A percentile compares a stretch with the other conserved stretches of the same genome.
These are phyloP conservation scores for Circinella umbellata DNA, from an alignment of 371 early-diverging fungal species.

Conservation along the genomic window DNA sequence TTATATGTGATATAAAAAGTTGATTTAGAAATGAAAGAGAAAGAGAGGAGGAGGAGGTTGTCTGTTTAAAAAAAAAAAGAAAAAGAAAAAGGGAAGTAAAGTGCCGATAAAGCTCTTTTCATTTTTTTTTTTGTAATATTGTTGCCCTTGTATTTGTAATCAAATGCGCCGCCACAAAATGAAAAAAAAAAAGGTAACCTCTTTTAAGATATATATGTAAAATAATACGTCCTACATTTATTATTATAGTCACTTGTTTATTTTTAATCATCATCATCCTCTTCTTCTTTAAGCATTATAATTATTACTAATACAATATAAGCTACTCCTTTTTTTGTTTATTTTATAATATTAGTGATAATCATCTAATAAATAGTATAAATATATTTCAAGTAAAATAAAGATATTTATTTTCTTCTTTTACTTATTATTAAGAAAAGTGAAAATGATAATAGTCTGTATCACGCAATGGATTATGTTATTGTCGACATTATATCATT, in stretches of 20 bases:
- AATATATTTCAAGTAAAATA: no score
- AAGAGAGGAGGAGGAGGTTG: neutral
- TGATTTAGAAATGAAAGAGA: conserved; percentile 9
- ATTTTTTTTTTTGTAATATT: neutral
- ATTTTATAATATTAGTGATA: no score
- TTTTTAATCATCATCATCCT: neutral
- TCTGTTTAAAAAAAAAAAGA: neutral
- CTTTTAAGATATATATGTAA: neutral
- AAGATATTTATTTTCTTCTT: no score
- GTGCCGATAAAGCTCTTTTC: neutral
- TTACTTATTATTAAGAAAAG: neutral
- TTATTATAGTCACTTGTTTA: neutral
- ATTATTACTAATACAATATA: no score
- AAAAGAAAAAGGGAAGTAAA: neutral
- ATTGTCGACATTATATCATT: conserved; percentile 13
- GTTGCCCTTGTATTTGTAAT: conserved; percentile 10
- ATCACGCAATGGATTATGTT: conserved; percentile 17
- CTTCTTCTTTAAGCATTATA: neutral
- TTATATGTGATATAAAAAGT: neutral
- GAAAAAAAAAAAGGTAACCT: neutral
- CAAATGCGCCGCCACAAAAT: conserved; percentile 11
- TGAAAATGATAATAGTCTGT: neutral
- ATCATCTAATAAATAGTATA: no score
- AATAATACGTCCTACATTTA: no score
- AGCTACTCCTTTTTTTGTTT: no score